These are phyloP conservation scores for Senna siamea DNA, from an alignment of 306 rosid genomes.

Conservation along the genomic window DNA sequence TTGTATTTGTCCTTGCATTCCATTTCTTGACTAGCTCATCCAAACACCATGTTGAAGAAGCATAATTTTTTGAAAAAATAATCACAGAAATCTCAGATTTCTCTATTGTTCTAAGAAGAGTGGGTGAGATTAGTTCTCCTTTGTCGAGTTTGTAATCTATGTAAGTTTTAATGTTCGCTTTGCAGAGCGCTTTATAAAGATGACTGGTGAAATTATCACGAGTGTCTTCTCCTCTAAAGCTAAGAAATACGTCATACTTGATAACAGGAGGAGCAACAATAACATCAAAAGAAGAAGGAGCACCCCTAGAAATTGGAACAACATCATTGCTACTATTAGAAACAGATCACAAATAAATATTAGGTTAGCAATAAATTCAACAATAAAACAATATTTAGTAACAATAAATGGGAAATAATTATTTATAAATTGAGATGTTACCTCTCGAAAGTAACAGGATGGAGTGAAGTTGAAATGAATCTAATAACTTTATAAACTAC, in stretches of 20 bases:
- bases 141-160: background rate
- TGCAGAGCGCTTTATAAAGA: background rate
- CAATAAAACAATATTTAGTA: no score
- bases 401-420: no score
- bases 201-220: background rate
- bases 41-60: slow-evolving; percentile 1
- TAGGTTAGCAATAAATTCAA: no score
- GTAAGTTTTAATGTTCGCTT: background rate
- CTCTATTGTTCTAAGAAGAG: background rate
- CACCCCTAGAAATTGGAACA: background rate
- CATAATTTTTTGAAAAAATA: background rate
- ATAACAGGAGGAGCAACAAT: background rate
- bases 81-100: background rate
- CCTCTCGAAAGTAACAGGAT: no score
- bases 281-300: background rate
- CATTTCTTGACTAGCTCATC: background rate
- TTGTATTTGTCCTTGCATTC: background rate
- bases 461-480: background rate
- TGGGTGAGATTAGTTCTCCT: background rate
- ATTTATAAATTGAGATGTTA: no score
- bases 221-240: slow-evolving; percentile 1
- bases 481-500: background rate
- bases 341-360: background rate
- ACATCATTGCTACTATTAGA: background rate
- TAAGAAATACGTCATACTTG: background rate